Conservation (phyloP, 2,329 filamentous ascomycete genomes). For the Gnomoniopsis sp. region DNA sequence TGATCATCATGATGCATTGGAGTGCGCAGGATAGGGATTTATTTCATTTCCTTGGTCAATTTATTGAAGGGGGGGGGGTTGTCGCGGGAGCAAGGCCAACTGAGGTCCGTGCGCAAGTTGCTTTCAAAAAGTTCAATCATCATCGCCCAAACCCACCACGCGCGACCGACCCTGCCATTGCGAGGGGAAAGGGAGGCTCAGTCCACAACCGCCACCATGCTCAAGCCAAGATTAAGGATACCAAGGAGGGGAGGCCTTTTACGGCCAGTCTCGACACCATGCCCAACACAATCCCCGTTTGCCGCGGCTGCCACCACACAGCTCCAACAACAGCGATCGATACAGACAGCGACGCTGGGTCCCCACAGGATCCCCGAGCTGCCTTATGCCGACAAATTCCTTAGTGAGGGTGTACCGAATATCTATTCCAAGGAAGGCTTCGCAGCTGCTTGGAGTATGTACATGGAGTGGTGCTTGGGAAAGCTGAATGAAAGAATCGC, state of each 20-base stretch:
- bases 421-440: slow-evolving; percentile 70
- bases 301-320: slow-evolving; percentile 19
- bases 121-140: slow-evolving; percentile 2
- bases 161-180: not conserved
- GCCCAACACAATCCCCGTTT: slow-evolving; percentile 2
- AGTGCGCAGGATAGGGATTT: too few species aligned
- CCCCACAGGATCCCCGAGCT: slow-evolving; percentile 45
- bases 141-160: not conserved
- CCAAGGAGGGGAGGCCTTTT: slow-evolving; percentile 30
- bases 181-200: slow-evolving; percentile 2
- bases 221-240: slow-evolving; percentile 53
- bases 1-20: not conserved
- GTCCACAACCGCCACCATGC: slow-evolving; percentile 36
- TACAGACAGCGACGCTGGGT: slow-evolving; percentile 12
- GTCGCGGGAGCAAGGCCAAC: too few species aligned
- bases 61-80: too few species aligned
- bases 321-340: slow-evolving; percentile 28
- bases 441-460: slow-evolving; percentile 75
- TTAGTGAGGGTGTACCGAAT: slow-evolving; percentile 54
- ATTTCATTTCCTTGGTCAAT: too few species aligned
- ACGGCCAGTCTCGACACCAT: slow-evolving; percentile 1
- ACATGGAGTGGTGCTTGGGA: slow-evolving; percentile 70
- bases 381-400: slow-evolving; percentile 38
- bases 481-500: slow-evolving; percentile 72
- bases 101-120: slow-evolving; percentile 1